phyloP scores from a whole-genome alignment of 1,139 yeast species.

The Debaryomycetaceae sp. region DNA sequence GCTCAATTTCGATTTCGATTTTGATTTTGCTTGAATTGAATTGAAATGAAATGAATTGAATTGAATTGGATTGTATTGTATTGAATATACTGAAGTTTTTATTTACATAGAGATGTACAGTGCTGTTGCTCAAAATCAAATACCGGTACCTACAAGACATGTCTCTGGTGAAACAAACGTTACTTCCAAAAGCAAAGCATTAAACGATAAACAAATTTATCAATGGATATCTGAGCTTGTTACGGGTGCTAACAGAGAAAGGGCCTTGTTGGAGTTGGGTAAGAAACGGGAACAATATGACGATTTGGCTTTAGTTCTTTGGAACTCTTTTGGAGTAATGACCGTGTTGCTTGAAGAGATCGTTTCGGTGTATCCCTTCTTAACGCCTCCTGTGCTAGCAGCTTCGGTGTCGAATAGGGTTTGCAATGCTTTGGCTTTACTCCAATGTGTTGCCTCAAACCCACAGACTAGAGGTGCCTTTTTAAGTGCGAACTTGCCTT shows the following conservation, averaged over 20 bases:
- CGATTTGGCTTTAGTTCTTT: constrained; percentile 84
- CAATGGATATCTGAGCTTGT: constrained; percentile 89
- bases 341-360: constrained; percentile 87
- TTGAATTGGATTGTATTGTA: too few relatives aligned
- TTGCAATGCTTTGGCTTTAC: constrained; percentile 89
- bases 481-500: constrained; percentile 85
- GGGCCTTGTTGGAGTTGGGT: constrained; percentile 87
- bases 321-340: constrained; percentile 98
- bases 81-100: too few relatives aligned
- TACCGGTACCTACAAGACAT: constrained; percentile 2
- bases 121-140: constrained; percentile 10
- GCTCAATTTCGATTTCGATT: neutral
- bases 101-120: constrained; percentile 8
- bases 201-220: constrained; percentile 83
- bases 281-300: constrained; percentile 93
- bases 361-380: constrained; percentile 80
- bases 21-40: too few relatives aligned
- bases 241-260: constrained; percentile 86
- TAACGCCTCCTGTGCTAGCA: constrained; percentile 83
- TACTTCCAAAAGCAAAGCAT: constrained; percentile 41
- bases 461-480: constrained; percentile 83
- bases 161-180: constrained; percentile 4
- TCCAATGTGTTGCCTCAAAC: constrained; percentile 96
- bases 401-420: constrained; percentile 90
- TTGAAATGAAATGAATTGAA: too few relatives aligned